Evolutionary conservation across 1,139 yeast genomes (phyloP), one percentile per base, ranked within the genome.

Genomic region (Candida pseudocylindracea): DNA sequence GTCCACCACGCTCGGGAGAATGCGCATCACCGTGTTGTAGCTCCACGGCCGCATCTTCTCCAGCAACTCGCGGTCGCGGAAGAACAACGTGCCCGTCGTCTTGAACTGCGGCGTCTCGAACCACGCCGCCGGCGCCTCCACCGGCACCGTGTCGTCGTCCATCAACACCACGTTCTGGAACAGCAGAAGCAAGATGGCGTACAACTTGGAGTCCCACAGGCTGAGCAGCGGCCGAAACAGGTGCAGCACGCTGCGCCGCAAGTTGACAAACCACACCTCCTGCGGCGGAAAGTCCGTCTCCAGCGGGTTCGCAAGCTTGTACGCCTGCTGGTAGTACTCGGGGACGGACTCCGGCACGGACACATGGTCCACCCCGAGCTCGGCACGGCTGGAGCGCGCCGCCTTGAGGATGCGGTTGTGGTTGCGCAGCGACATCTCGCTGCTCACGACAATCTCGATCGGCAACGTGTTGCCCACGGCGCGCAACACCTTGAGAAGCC

Each of bases 101-200:
- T 37, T 30, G 33, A 55, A 60, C 33, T 57, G 55, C 15, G 45
- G 38, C 2, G 52, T 41, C 2, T 45, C 38, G 36, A 57, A 55
- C 33, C 59, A 51, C 6, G 50, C 48, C n/a, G 39, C 41, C 47
- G 55, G 35, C 2, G 54, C 45, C 3, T 60, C 45, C 32, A 68
- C 46, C 1, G 72, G 73, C 8, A 67, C 62, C 0, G 69, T 51
- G 41, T 68, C 75, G 2, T 72, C 67, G 43, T 68, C 75, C 36
- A 68, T 39, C 37, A 68, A 45, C 3, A 68, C 41, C 29, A 62
- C 54, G 36, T 67, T 72, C 35, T 57, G 57, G 41, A 66, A 68
- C 0, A 70, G 54, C 31, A 53, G 57, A 42, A 63, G 65, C 12
- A 63, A 37, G 31, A 61, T 48, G 1, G 72, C 68, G 20, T 66